Conservation (phyloP, 192 early-diverging fungal genomes). For the Rhizoclosmatium sp. region DNA sequence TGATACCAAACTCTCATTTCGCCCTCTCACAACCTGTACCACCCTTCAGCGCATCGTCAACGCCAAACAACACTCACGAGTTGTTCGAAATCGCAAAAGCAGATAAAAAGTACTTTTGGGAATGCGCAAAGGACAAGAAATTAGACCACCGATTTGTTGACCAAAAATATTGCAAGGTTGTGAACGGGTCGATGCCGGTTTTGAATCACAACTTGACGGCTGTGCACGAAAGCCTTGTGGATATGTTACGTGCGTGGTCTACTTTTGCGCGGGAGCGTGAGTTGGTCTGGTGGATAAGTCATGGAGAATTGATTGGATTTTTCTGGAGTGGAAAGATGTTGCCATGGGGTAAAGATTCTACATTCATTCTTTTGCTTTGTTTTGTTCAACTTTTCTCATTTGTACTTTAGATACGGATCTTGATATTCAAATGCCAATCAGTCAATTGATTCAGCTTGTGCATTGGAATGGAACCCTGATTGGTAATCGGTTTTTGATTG, state of each 20-base stretch:
- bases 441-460: conserved; percentile 5
- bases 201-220: neutral
- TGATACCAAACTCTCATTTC: neutral
- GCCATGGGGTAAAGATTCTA: conserved; percentile 34
- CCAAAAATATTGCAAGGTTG: neutral
- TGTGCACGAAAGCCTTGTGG: conserved; percentile 7
- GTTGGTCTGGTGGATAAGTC: conserved; percentile 29
- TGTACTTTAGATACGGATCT: conserved; percentile 44
- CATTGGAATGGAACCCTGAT: conserved; percentile 29
- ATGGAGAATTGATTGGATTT: conserved; percentile 31
- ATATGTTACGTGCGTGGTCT: conserved; percentile 16
- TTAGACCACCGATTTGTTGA: conserved; percentile 25
- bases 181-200: neutral
- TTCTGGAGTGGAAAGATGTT: conserved; percentile 32
- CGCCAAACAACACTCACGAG: neutral
- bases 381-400: neutral
- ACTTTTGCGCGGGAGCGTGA: conserved; percentile 3
- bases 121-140: conserved; percentile 27
- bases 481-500: conserved; percentile 43
- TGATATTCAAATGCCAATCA: conserved; percentile 31
- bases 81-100: neutral
- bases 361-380: neutral
- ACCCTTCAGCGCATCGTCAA: neutral
- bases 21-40: neutral
- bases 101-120: conserved; percentile 37